Conservation (phyloP, 495 filamentous ascomycete genomes). For the Aspergillus biplanus region DNA sequence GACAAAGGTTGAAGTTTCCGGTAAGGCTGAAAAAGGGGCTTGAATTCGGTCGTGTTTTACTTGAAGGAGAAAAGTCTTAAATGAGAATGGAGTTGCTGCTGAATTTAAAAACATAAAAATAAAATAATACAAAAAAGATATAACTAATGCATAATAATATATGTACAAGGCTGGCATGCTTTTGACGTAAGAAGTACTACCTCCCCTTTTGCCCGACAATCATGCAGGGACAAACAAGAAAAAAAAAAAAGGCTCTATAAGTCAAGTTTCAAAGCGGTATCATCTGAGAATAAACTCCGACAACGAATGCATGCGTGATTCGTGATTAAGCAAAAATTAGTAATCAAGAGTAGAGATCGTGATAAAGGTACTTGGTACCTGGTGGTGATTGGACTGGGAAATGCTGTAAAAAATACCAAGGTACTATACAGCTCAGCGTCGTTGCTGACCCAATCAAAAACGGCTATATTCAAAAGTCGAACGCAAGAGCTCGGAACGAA, state of each 20-base stretch:
- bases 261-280: constrained; percentile 35
- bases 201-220: constrained; percentile 11
- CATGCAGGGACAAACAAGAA: constrained; percentile 4
- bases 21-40: constrained; percentile 16
- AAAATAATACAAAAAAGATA: not conserved
- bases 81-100: no score
- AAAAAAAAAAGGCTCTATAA: constrained; percentile 34
- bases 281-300: constrained; percentile 23
- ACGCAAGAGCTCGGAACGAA: constrained; percentile 1
- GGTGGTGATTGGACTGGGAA: constrained; percentile 1
- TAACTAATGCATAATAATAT: not conserved
- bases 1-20: not conserved
- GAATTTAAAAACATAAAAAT: not conserved
- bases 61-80: no score
- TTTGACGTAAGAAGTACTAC: constrained; percentile 11
- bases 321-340: constrained; percentile 32
- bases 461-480: constrained; percentile 10
- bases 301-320: constrained; percentile 22
- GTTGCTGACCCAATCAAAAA: constrained; percentile 4
- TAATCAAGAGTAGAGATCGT: constrained; percentile 28
- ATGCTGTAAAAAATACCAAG: constrained; percentile 8
- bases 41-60: no score
- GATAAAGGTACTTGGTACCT: constrained; percentile 3
- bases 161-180: constrained; percentile 22
- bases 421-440: not conserved